Base-by-base conservation (phyloP, 2,329 filamentous ascomycete species). In the Nigrospora sphaerica region DNA sequence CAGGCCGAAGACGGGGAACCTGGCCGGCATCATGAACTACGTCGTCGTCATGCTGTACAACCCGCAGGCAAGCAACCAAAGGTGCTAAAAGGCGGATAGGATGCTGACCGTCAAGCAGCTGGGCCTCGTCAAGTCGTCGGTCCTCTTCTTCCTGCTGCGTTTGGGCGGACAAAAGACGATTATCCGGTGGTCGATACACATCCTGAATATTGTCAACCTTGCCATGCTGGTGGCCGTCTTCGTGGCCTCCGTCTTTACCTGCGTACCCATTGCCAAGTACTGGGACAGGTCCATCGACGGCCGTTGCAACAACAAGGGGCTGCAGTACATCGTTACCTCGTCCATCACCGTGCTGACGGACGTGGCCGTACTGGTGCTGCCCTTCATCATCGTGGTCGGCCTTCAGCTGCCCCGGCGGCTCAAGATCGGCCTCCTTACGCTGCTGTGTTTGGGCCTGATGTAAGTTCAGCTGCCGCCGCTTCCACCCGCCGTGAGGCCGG, bases 91-190 rank as follows among this genome's bases (percentile, higher is more conserved):
- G n/a, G n/a, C n/a, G n/a, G n/a, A n/a, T n/a, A n/a, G n/a, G n/a
- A 42, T 42, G 39, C 39, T 42, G 6, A 32, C 32, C 39, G 33
- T 32, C 12, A 28, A 28, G n/a, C 28, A 60, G 39, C 53, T 64
- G 9, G 58, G 56, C 16, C 50, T 64, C 14, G 59, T 63, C 48
- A 64, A 64, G 42, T 56, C 54, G 2, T 64, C 62, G 1, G 56
- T 64, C 10, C 54, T 64, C 14, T 53, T 59, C 32, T 64, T 64
- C 47, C 52, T 64, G 10, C 50, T 62, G 13, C 54, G 61, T 9
- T 52, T 64, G 16, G 56, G 58, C 18, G 58, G 57, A 2, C 56
- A 60, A 42, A 54, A 54, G 34, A 44, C 43, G 6, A 35, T 48
- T 2, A 49, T 62, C 37, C 54, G 53, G 37, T 47, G 55, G 33